phyloP scores from a whole-genome alignment of 1,284 basidiomycete genomes.

The Psilocybe mexicana region DNA sequence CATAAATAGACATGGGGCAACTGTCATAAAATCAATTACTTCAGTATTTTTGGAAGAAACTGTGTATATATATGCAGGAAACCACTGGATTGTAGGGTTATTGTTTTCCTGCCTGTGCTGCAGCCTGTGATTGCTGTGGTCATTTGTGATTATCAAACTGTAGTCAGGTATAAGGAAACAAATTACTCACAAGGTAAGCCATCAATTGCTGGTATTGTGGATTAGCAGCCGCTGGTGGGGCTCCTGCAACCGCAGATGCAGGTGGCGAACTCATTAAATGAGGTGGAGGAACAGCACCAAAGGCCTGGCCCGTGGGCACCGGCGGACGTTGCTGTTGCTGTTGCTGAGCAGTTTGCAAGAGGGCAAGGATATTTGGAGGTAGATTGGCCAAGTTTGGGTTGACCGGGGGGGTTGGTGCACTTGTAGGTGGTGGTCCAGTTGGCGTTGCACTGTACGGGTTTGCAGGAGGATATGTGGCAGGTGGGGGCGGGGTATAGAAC shows the following conservation, averaged over 20 bases:
- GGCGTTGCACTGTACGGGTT: slow-evolving; percentile 28
- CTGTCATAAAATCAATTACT: not conserved
- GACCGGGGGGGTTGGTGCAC: slow-evolving; percentile 22
- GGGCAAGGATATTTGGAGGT: slow-evolving; percentile 64
- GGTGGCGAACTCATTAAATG: slow-evolving; percentile 33
- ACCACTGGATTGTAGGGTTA: not conserved
- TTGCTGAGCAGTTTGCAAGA: slow-evolving; percentile 52
- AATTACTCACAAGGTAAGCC: slow-evolving; percentile 49
- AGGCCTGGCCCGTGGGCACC: slow-evolving; percentile 22
- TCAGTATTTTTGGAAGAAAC: not conserved
- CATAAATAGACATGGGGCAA: slow-evolving; percentile 3
- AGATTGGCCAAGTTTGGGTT: slow-evolving; percentile 42
- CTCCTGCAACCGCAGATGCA: slow-evolving; percentile 13
- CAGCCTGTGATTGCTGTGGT: slow-evolving; percentile 24
- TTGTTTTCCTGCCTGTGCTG: slow-evolving; percentile 24
- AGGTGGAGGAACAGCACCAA: slow-evolving; percentile 42
- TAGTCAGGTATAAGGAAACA: not conserved
- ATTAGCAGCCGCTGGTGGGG: slow-evolving; percentile 29
- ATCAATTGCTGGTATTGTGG: slow-evolving; percentile 57
- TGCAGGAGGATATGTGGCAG: slow-evolving; percentile 30
- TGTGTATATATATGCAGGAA: not conserved
- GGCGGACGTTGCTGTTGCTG: slow-evolving; percentile 40
- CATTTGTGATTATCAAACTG: not conserved
- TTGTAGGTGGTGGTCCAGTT: slow-evolving; percentile 34
- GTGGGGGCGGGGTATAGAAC: slow-evolving; percentile 45